phyloP scores from a whole-genome alignment of 192 early-diverging fungal species.

The Jimgerdemannia lactiflua region DNA sequence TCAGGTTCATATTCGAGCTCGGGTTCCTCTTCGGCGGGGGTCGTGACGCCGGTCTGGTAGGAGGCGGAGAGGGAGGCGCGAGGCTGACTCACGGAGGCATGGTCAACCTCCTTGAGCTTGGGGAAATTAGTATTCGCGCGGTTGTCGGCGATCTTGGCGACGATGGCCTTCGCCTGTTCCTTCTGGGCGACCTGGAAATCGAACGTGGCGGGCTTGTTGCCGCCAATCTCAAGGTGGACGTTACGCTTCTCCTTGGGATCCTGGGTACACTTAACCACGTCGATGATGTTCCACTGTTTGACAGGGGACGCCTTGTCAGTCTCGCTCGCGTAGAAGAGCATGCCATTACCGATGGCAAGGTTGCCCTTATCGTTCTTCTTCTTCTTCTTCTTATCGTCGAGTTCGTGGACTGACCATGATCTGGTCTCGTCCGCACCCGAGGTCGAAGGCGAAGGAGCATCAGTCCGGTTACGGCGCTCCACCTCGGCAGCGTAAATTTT shows the following conservation, averaged over 20 bases:
- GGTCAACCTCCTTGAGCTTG: constrained; percentile 7
- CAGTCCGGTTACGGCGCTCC: background rate
- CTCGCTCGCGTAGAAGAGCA: constrained; percentile 60
- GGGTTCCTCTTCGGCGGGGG: background rate
- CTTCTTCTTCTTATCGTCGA: constrained; percentile 64
- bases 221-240: constrained; percentile 60
- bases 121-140: constrained; percentile 43
- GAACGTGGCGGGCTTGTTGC: constrained; percentile 47
- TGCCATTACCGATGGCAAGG: constrained; percentile 59
- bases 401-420: constrained; percentile 55
- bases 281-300: constrained; percentile 54
- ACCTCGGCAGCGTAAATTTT: constrained; percentile 20
- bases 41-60: background rate
- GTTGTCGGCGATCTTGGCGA: constrained; percentile 58
- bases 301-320: constrained; percentile 57
- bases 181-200: constrained; percentile 63
- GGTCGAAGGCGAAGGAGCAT: constrained; percentile 1
- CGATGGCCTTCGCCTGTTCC: constrained; percentile 64
- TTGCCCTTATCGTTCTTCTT: constrained; percentile 69
- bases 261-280: constrained; percentile 56
- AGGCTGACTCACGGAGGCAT: constrained; percentile 23
- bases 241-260: constrained; percentile 49
- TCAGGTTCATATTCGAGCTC: constrained; percentile 21
- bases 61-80: constrained; percentile 5
- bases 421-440: constrained; percentile 33